These are phyloP conservation scores for Solanum tarapatanum DNA, from an alignment of 257 asterid genomes.

Conservation along the genomic window DNA sequence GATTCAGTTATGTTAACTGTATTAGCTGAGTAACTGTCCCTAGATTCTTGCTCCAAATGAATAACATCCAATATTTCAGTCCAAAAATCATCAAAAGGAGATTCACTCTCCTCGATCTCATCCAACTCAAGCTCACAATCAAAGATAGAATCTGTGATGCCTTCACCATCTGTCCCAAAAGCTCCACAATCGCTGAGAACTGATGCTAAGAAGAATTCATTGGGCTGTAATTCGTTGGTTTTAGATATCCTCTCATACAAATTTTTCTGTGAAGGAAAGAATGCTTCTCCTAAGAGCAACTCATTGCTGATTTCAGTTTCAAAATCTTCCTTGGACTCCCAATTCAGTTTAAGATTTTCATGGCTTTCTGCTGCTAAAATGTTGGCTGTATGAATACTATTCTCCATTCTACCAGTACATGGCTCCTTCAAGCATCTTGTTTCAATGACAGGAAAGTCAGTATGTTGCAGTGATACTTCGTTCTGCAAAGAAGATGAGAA, in stretches of 20 bases:
- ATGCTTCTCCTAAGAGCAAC: not conserved
- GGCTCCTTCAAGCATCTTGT: not conserved
- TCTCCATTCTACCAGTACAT: not conserved
- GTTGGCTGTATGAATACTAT: not conserved
- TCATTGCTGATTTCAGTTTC: not conserved
- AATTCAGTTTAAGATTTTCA: not conserved
- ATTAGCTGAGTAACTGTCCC: not conserved
- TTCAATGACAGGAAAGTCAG: conserved; percentile 8
- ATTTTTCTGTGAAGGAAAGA: not conserved
- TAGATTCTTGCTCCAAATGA: conserved; percentile 23
- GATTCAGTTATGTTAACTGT: not conserved
- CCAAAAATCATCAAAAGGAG: conserved; percentile 36
- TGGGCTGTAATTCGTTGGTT: conserved; percentile 4
- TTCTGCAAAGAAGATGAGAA: conserved; percentile 24
- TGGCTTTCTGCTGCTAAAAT: not conserved
- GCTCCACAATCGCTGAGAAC: conserved; percentile 1
- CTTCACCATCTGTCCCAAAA: conserved; percentile 1
- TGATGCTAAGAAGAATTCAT: conserved; percentile 7
- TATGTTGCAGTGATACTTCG: not conserved
- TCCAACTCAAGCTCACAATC: not conserved
- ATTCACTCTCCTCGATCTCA: conserved; percentile 16
- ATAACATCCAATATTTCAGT: conserved; percentile 32
- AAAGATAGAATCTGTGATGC: not conserved
- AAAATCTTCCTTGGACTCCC: not conserved
- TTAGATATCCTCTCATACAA: conserved; percentile 11